A percentile compares a stretch with the other conserved stretches of the same genome.
Evolutionary conservation across 192 early-diverging fungal genomes (phyloP).

Genomic region (Podila epigama): DNA sequence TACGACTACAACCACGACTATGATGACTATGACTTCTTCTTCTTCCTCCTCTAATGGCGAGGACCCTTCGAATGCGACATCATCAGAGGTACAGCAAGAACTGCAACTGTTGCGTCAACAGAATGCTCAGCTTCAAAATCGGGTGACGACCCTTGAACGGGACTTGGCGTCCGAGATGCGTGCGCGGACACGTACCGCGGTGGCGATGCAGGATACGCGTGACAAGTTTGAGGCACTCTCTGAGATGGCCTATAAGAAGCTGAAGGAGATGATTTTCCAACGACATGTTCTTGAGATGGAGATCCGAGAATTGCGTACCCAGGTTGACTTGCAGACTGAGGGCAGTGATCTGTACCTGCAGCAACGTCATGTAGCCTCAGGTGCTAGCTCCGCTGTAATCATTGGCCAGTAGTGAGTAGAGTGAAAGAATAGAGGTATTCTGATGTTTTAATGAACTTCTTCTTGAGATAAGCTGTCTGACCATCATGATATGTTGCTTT

Average conservation of each 20-base stretch:
- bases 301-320: conserved; percentile 22
- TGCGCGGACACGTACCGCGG: conserved; percentile 34
- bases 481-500: no score
- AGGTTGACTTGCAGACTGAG: conserved; percentile 23
- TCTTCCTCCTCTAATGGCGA: background rate
- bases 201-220: conserved; percentile 54
- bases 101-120: conserved; percentile 18
- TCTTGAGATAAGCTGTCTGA: no score
- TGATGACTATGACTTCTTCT: no score
- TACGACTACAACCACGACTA: background rate
- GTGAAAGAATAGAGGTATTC: background rate
- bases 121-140: conserved; percentile 13
- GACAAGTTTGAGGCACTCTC: conserved; percentile 59
- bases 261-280: conserved; percentile 56
- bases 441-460: no score
- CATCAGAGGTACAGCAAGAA: background rate
- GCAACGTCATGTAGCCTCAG: no score
- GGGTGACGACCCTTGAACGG: conserved; percentile 17
- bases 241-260: conserved; percentile 55
- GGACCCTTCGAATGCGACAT: background rate
- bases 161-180: conserved; percentile 33
- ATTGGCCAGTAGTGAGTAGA: background rate
- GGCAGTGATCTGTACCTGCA: background rate
- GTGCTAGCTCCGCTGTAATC: background rate
- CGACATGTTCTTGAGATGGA: conserved; percentile 41